Conservation (phyloP, 768 basidiomycete species). For the Phylloporus sp. region DNA sequence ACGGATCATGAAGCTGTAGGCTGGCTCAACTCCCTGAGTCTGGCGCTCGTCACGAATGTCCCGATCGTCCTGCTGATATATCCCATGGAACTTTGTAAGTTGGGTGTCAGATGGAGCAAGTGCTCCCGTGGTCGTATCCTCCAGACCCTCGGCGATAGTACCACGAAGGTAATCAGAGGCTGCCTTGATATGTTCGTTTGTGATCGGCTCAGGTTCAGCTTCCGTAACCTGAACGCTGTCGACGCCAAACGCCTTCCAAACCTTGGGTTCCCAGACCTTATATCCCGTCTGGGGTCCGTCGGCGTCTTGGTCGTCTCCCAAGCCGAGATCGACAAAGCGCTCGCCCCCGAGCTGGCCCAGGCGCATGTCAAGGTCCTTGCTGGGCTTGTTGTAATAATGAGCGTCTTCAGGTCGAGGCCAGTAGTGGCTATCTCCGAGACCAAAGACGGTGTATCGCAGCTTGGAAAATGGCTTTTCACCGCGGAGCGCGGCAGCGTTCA, state of each 20-base stretch:
- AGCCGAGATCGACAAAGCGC: slow-evolving; percentile 67
- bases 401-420: slow-evolving; percentile 97
- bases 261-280: slow-evolving; percentile 86
- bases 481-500: slow-evolving; percentile 55
- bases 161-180: slow-evolving; percentile 91
- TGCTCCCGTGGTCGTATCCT: slow-evolving; percentile 83
- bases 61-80: slow-evolving; percentile 95
- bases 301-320: slow-evolving; percentile 96
- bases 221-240: slow-evolving; percentile 84
- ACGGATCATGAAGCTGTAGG: slow-evolving; percentile 98
- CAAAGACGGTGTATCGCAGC: slow-evolving; percentile 81
- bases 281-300: slow-evolving; percentile 96
- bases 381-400: slow-evolving; percentile 97
- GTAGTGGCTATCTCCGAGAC: slow-evolving; percentile 97
- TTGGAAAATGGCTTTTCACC: slow-evolving; percentile 54
- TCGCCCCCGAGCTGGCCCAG: slow-evolving; percentile 77
- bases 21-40: slow-evolving; percentile 88
- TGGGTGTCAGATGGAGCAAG: slow-evolving; percentile 88
- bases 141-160: slow-evolving; percentile 88
- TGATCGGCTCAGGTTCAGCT: slow-evolving; percentile 93
- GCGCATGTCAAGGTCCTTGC: slow-evolving; percentile 81
- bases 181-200: slow-evolving; percentile 99
- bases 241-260: slow-evolving; percentile 95
- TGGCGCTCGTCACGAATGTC: slow-evolving; percentile 97
- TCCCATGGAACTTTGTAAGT: slow-evolving; percentile 96